Base-by-base conservation (phyloP, 1,139 yeast species). In the Petasospora fabianii region DNA sequence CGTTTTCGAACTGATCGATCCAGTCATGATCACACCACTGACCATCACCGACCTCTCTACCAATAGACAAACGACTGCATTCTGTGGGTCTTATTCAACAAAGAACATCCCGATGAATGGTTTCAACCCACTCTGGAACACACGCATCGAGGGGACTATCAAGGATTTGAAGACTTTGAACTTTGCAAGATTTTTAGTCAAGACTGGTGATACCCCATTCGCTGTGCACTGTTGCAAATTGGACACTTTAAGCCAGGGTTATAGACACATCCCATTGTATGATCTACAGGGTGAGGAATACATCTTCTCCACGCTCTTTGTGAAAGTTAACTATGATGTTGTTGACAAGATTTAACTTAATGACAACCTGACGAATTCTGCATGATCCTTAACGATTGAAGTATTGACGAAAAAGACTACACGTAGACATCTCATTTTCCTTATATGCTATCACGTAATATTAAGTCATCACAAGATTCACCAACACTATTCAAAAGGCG, bases 91-190 rank as follows among this genome's bases (percentile, higher is more conserved):
- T 0, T 39, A 46, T 10, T 30, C 49, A 2, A 62, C 69, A 0
- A 46, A 44, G 12, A 32, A 48, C 6, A 55, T 64, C 20, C 52
- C 48, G 20, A 62, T 59, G 38, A 87, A 88, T 59, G 96, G 97
- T 0, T 87, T 85, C 60, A 88, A 84, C 58, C 97, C 97, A 0
- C 63, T 72, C 3, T 88, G 96, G 96, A 76, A 82, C 50, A 69
- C 74, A 35, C 59, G 57, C 5, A 71, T 80, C 45, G 54, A 61
- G 18, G 73, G 84, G 2, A 58, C 55, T 0, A 54, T 82, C 10
- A 58, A 60, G 3, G 62, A 75, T 36, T 53, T 59, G 14, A 69
- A 71, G 35, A 50, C 49, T 1, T 64, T 79, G 42, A 68, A 73
- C 20, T 81, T 80, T 55, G 44, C 80, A 6, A 63, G 78, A 39